Conservation (phyloP, 202 grass and related monocot genomes). For the Hordeum pubiflorum region DNA sequence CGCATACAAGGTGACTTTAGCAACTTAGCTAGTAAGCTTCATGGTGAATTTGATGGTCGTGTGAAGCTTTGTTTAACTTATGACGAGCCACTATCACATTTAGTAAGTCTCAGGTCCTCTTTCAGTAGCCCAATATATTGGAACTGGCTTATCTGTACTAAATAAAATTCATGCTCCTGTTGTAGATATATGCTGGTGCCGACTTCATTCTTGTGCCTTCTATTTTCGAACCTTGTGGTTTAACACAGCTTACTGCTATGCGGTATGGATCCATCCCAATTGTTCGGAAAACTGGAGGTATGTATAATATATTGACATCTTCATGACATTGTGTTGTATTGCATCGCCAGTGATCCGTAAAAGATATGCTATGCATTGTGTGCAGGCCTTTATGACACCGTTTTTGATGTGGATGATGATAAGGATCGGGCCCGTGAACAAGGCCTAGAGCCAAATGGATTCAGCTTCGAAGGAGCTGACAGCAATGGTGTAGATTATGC, state of each 20-base stretch:
- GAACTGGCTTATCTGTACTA: neutral
- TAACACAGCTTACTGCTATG: constrained; percentile 96
- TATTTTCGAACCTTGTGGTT: constrained; percentile 86
- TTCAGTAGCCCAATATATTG: neutral
- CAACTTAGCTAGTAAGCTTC: constrained; percentile 60
- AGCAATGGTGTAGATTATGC: constrained; percentile 54
- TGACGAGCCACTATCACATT: constrained; percentile 84
- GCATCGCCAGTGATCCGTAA: neutral
- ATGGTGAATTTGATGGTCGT: constrained; percentile 56
- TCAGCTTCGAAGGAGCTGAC: constrained; percentile 82
- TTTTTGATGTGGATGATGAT: constrained; percentile 73
- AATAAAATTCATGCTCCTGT: constrained; percentile 10
- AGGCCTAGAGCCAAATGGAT: constrained; percentile 87
- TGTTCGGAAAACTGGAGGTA: constrained; percentile 95
- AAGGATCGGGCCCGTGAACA: constrained; percentile 65
- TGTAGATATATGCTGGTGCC: constrained; percentile 92
- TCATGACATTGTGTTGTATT: neutral
- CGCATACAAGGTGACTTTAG: constrained; percentile 77
- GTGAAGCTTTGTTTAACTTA: constrained; percentile 82
- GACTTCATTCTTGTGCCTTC: constrained; percentile 97
- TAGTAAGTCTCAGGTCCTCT: constrained; percentile 42
- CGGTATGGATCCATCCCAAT: constrained; percentile 91
- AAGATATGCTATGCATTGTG: neutral
- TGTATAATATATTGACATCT: constrained; percentile 2
- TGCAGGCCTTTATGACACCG: constrained; percentile 89